Percentiles rank a stretch among this genome's conserved stretches.
These are phyloP conservation scores for Auxenochlorella pyrenoidosa DNA, from an alignment of 139 green algal genomes.

Conservation along the genomic window DNA sequence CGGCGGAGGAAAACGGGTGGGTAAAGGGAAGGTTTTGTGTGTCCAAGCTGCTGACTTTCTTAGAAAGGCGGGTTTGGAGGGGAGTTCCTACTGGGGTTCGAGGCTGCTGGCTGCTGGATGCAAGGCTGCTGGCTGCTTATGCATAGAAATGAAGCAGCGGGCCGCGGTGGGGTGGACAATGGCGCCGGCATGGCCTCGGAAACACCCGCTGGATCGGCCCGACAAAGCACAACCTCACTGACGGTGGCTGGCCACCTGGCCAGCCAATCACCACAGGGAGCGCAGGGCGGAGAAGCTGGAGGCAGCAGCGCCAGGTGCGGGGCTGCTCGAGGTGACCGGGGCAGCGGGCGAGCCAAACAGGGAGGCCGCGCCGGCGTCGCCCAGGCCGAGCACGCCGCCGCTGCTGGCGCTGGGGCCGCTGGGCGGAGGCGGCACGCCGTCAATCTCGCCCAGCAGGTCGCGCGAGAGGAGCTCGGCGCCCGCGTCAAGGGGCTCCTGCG, in stretches of 20 bases:
- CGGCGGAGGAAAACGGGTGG: not conserved
- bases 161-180: not conserved
- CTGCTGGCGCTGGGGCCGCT: not conserved
- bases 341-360: not conserved
- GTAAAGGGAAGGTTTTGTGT: not conserved
- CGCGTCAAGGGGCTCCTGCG: not conserved
- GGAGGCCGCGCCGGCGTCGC: not conserved
- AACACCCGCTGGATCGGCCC: not conserved
- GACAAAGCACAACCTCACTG: not conserved
- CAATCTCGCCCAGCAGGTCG: constrained; percentile 50
- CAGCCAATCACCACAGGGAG: constrained; percentile 23
- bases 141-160: no score
- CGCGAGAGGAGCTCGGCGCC: constrained; percentile 31
- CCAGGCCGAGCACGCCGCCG: not conserved
- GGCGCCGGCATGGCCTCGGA: not conserved
- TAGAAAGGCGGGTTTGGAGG: no score
- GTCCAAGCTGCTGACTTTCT: no score
- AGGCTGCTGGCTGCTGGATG: no score
- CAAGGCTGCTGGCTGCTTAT: no score
- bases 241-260: not conserved
- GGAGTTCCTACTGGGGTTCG: no score
- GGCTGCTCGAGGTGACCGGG: not conserved
- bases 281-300: constrained; percentile 6
- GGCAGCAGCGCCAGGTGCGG: not conserved
- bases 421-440: not conserved